A percentile compares a stretch with the other conserved stretches of the same genome.
Conservation (phyloP, 176 grass and related monocot species). For the Juncus effusus region DNA sequence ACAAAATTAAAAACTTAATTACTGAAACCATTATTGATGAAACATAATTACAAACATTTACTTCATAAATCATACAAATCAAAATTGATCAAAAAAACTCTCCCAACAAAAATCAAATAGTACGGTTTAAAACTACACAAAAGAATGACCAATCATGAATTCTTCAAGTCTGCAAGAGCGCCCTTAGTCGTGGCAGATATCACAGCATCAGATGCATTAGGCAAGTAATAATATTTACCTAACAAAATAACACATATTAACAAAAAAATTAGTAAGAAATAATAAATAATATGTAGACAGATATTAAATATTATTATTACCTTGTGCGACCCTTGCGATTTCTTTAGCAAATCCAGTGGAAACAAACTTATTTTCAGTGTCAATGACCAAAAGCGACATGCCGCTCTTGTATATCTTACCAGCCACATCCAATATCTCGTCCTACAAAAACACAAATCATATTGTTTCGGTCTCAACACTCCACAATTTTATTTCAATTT, state of each 20-base stretch:
- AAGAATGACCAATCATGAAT: slow-evolving; percentile 30
- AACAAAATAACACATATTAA: slow-evolving; percentile 7
- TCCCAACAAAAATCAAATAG: too few relatives aligned
- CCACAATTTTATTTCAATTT: neutral
- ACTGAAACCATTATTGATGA: too few relatives aligned
- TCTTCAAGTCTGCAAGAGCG: slow-evolving; percentile 65
- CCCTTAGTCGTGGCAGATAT: slow-evolving; percentile 89
- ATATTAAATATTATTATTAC: slow-evolving; percentile 32
- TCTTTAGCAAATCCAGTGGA: slow-evolving; percentile 98
- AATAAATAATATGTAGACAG: neutral
- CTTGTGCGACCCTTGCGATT: slow-evolving; percentile 93
- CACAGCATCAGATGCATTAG: slow-evolving; percentile 91
- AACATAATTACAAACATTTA: too few relatives aligned
- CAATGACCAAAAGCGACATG: slow-evolving; percentile 97
- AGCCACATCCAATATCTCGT: slow-evolving; percentile 94
- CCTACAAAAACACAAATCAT: slow-evolving; percentile 32
- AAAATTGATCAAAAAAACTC: too few relatives aligned
- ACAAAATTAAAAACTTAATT: too few relatives aligned
- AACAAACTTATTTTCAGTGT: slow-evolving; percentile 98
- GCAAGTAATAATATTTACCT: slow-evolving; percentile 99
- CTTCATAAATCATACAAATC: too few relatives aligned
- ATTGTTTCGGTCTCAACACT: too few relatives aligned
- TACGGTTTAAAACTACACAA: too few relatives aligned
- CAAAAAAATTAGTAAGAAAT: neutral
- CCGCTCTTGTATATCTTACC: slow-evolving; percentile 93